Evolutionary conservation across 2,329 filamentous ascomycete species (phyloP), one percentile per base, ranked within the genome.

Genomic region (Pseudocercospora pini-densiflorae): DNA sequence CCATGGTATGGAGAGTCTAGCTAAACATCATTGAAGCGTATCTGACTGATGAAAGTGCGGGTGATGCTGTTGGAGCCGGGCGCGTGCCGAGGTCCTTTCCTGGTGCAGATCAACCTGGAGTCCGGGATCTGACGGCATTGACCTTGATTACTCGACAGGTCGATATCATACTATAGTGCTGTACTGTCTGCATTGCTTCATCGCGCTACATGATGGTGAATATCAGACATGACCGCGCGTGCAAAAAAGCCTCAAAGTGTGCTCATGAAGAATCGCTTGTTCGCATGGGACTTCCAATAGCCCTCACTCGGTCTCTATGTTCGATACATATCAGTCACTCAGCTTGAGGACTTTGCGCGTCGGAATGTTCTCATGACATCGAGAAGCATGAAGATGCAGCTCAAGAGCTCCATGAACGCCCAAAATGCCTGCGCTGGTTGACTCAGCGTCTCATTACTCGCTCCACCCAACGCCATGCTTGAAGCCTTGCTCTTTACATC

Each of bases 1-100:
- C 74, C 74, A 74, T 75, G 19, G 61, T 65, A 53, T 59, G 49
- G 12, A 29, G 45, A 63, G 59, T 62, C 40, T 53, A 61, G 49
- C 59, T 62, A 29, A 49, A 24, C 33, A 59, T 59, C 24, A 61
- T 61, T 23, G 59, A 31, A 23, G 23, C 31, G 49, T 65, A 33
- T 43, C 53, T 51, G 47, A 43, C 31, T 64, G 62, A 59, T 57
- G 14, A 33, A 12, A 23, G 53, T 65, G 63, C 63, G 59, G 57
- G 24, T 33, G 12, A 12, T 55, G 27, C 24, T 33, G 23, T 53
- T 63, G 49, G 47, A 66, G 62, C 60, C 54, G 29, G 47, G 61
- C 60, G 51, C 64, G 61, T 49, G 59, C 64, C 64, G 60, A 62
- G 64, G 64, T 63, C 60, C 64, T 27, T 31, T 23, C 23, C 14